Conservation (phyloP, 2,329 filamentous ascomycete genomes). For the Arthrobotrys sphaeroides region DNA sequence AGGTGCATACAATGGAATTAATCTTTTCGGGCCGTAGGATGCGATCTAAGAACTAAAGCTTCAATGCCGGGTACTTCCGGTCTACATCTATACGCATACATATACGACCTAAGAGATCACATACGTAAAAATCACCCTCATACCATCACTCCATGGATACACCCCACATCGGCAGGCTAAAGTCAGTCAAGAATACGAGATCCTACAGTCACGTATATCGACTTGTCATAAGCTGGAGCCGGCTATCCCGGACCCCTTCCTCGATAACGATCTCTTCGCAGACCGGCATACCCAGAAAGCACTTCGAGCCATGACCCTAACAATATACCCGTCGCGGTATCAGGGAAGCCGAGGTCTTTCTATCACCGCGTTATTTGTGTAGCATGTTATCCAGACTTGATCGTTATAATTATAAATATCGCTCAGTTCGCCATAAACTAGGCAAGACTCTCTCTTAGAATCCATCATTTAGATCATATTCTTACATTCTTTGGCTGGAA, state of each 20-base stretch:
- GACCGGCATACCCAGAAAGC: too few species aligned
- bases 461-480: not conserved
- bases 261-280: not conserved
- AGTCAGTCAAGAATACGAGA: conserved; percentile 24
- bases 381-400: too few species aligned
- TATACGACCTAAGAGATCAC: not conserved
- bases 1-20: not conserved
- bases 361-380: too few species aligned
- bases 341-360: too few species aligned
- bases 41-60: not conserved
- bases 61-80: not conserved
- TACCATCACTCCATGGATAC: not conserved
- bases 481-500: not conserved
- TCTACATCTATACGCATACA: not conserved
- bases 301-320: too few species aligned
- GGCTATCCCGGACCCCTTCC: too few species aligned
- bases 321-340: too few species aligned
- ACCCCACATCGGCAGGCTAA: conserved; percentile 12
- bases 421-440: too few species aligned
- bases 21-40: not conserved
- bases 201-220: not conserved
- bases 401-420: not conserved
- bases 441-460: not conserved
- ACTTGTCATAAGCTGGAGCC: too few species aligned
- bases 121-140: not conserved